These are phyloP conservation scores for Hanseniaspora jakobsenii DNA, from an alignment of 805 yeast genomes.

Conservation along the genomic window DNA sequence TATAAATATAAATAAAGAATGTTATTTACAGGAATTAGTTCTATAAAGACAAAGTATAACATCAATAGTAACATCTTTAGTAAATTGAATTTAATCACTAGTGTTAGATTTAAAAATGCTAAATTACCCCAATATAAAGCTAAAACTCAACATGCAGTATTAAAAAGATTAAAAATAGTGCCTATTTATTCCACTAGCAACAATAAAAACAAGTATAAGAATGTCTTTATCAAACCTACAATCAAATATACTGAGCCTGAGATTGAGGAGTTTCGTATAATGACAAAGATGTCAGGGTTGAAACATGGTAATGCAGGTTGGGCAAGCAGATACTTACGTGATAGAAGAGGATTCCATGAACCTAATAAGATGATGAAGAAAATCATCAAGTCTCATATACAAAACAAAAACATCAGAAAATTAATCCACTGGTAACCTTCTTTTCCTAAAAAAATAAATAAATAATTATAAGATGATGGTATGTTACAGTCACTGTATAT, in stretches of 20 bases:
- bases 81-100: background rate
- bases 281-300: conserved; percentile 12
- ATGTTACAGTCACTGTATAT: too few relatives aligned
- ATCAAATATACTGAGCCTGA: conserved; percentile 13
- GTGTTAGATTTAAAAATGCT: background rate
- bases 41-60: too few relatives aligned
- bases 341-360: conserved; percentile 14
- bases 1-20: too few relatives aligned
- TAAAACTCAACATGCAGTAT: conserved; percentile 1
- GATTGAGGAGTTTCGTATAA: conserved; percentile 3
- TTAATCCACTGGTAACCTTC: conserved; percentile 3
- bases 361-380: conserved; percentile 9
- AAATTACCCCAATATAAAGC: background rate
- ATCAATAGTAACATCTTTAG: too few relatives aligned
- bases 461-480: too few relatives aligned
- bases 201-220: too few relatives aligned
- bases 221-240: too few relatives aligned
- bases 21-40: too few relatives aligned
- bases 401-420: conserved; percentile 7
- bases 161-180: conserved; percentile 11
- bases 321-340: conserved; percentile 5
- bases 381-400: conserved; percentile 7
- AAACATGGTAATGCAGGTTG: conserved; percentile 12
- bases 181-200: background rate
- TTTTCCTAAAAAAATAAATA: background rate